Percentiles rank a stretch among this genome's conserved stretches.
Conservation (phyloP, 106 monocot species). For the Amphibolis antarctica region DNA sequence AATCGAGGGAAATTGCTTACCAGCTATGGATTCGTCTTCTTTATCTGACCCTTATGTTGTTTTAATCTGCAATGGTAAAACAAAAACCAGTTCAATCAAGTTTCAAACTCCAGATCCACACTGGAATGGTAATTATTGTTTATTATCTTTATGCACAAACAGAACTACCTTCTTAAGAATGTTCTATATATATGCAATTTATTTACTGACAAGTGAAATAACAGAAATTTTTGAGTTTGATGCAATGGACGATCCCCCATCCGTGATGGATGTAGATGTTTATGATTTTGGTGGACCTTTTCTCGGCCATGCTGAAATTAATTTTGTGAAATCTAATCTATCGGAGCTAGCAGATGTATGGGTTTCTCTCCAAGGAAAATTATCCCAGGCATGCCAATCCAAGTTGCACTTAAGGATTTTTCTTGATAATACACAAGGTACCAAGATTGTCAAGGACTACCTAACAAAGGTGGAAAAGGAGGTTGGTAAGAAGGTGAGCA, state of each 20-base stretch:
- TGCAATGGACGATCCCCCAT: conserved; percentile 80
- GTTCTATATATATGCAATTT: not conserved
- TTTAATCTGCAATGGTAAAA: conserved; percentile 71
- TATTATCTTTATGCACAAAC: not conserved
- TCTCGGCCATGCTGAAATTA: conserved; percentile 68
- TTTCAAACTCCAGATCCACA: conserved; percentile 57
- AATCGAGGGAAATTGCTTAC: conserved; percentile 56
- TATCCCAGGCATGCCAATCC: conserved; percentile 51
- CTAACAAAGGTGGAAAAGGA: conserved; percentile 70
- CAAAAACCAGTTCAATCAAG: conserved; percentile 79
- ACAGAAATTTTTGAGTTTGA: conserved; percentile 89
- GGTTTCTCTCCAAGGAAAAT: conserved; percentile 70
- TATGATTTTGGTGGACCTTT: conserved; percentile 72
- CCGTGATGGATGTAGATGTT: conserved; percentile 58
- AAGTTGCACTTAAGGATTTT: conserved; percentile 70
- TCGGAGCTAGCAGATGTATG: conserved; percentile 71
- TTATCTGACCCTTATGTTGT: conserved; percentile 70
- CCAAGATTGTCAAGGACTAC: conserved; percentile 53
- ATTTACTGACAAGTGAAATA: conserved; percentile 6
- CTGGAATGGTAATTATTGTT: conserved; percentile 58
- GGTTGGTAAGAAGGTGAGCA: conserved; percentile 74
- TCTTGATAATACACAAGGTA: conserved; percentile 55
- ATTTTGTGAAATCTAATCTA: conserved; percentile 68
- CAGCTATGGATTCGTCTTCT: conserved; percentile 33
- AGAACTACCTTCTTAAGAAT: too few species aligned